Evolutionary conservation across 225 moss, liverwort and hornwort species (phyloP).

Genomic region (Physcomitrium patens): DNA sequence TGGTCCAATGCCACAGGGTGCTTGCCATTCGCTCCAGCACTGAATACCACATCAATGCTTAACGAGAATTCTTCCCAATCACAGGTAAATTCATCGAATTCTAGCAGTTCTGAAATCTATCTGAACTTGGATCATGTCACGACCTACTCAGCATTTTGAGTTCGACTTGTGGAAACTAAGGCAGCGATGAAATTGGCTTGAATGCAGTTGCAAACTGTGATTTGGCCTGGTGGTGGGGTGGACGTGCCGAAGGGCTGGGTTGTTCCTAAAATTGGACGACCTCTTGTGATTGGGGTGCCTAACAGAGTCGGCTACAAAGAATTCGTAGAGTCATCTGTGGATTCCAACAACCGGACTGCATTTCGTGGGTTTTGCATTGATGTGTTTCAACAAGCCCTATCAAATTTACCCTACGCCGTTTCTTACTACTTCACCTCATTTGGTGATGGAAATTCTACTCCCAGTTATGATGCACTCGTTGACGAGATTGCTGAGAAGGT

Average conservation of each 20-base stretch:
- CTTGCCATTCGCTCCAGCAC: conserved; percentile 43
- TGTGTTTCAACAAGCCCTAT: conserved; percentile 76
- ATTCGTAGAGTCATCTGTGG: conserved; percentile 60
- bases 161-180: no score
- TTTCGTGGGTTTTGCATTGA: conserved; percentile 88
- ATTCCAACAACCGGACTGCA: conserved; percentile 52
- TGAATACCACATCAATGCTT: conserved; percentile 25
- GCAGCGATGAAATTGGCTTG: background rate
- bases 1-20: conserved; percentile 71
- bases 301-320: conserved; percentile 77
- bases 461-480: conserved; percentile 85
- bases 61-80: conserved; percentile 38
- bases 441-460: conserved; percentile 78
- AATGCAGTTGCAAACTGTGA: conserved; percentile 57
- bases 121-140: no score
- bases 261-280: conserved; percentile 79
- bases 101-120: no score
- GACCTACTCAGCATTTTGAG: no score
- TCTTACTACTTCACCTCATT: conserved; percentile 66
- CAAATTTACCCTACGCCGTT: conserved; percentile 73
- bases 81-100: conserved; percentile 25
- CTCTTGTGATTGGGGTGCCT: conserved; percentile 81
- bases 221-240: conserved; percentile 83
- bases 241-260: conserved; percentile 88
- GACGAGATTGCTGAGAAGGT: conserved; percentile 73